A percentile compares a stretch with the other conserved stretches of the same genome.
phyloP scores from a whole-genome alignment of 305 asterid species.

The Solanum hybrid region DNA sequence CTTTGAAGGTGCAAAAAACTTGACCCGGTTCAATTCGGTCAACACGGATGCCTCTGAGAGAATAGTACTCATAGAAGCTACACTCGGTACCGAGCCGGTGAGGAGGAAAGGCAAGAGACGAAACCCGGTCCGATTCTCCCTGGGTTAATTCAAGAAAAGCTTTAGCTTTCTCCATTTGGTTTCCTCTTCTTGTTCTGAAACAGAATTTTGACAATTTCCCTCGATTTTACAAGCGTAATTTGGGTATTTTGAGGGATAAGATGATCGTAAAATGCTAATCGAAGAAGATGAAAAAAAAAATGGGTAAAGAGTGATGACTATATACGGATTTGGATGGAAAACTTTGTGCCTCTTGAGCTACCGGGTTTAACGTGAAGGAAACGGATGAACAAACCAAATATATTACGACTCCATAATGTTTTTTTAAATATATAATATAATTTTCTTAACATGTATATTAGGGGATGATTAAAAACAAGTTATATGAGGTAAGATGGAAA shows the following conservation, averaged over 20 bases:
- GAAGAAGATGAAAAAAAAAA: neutral
- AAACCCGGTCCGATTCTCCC: conserved; percentile 30
- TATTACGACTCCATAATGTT: neutral
- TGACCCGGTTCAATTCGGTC: conserved; percentile 38
- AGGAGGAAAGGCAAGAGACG: conserved; percentile 39
- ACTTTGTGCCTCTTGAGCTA: neutral
- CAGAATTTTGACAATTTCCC: neutral
- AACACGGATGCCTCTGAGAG: conserved; percentile 46
- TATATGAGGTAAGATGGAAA: neutral
- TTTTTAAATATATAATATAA: too few species aligned
- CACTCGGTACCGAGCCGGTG: conserved; percentile 23
- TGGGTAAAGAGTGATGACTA: neutral
- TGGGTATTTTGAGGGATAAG: neutral
- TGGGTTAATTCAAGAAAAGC: conserved; percentile 19
- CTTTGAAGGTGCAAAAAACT: conserved; percentile 50
- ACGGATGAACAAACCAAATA: neutral
- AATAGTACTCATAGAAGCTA: conserved; percentile 58
- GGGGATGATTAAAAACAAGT: neutral
- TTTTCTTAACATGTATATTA: neutral
- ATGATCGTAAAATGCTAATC: neutral
- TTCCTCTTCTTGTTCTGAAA: neutral
- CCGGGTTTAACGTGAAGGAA: neutral
- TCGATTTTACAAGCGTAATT: neutral
- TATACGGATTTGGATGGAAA: neutral
- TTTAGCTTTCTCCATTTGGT: conserved; percentile 38